Evolutionary conservation across 208 protist species (phyloP), one percentile per base, ranked within the genome.

Genomic region (Wallacemonas sp.): DNA sequence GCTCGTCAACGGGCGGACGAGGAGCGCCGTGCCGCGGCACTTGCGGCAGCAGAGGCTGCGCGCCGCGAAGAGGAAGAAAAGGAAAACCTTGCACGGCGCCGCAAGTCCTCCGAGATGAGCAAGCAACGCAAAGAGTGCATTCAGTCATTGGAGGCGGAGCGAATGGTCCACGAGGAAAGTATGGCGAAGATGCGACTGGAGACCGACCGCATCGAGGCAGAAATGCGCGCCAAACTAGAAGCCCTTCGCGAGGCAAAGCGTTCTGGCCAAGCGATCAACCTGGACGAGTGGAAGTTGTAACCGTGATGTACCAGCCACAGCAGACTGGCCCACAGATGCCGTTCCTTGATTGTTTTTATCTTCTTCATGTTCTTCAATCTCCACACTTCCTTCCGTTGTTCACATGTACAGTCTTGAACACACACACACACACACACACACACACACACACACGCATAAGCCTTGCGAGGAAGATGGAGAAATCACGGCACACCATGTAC

Each of bases 141-240:
- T 39, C 66, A 85, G 21, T 71, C 76, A 30, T 77, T 89, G 76
- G 53, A 79, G 68, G 41, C 76, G 42, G 89, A 91, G 60, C 69
- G 85, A 24, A 58, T 76, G 59, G 70, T 66, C 13, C 89, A 95
- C 45, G 75, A 86, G 69, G 78, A 86, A 36, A 83, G 91, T 38
- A 73, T 92, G 44, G 79, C 79, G 1, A 83, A 77, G 22, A 95
- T 92, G 89, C 80, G 89, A 39, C 71, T 66, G 12, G 85, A 95
- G 59, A 92, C 89, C 13, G 89, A 95, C 59, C 76, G 83, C 39
- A 95, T 95, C 42, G 89, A 92, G 55, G 82, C 83, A 3, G 89
- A 91, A 62, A 95, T 95, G 89, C 76, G 73, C 33, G 81, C 85
- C n/a, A 95, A 92, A 37, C 74, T 95, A n/a, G 86, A 95, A 46